Conservation (phyloP, 169 alveolate species). For the Perkinsus olseni region DNA sequence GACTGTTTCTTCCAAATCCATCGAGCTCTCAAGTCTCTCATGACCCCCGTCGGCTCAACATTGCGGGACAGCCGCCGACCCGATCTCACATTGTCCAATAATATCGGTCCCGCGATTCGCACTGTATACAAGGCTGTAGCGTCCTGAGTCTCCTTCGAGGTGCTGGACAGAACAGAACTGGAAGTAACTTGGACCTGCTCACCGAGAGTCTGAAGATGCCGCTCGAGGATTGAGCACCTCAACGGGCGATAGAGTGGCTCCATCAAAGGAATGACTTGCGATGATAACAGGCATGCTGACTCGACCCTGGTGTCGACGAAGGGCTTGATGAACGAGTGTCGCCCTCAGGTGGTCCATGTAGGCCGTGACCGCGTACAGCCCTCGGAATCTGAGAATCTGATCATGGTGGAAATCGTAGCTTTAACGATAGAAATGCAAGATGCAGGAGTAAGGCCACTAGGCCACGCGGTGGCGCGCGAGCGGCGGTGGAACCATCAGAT, state of each 20-base stretch:
- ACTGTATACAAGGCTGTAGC: neutral
- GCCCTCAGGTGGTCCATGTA: neutral
- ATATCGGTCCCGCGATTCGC: neutral
- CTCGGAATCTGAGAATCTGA: neutral
- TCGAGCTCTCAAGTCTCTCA: no score
- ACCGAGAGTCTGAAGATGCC: neutral
- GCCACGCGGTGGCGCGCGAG: no score
- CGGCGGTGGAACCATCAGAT: no score
- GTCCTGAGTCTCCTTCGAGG: neutral
- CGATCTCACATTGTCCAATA: neutral
- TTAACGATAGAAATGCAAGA: no score
- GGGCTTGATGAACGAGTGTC: neutral
- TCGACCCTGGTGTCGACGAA: neutral
- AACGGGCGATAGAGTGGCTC: neutral
- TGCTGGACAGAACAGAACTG: no score
- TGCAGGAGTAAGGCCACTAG: no score
- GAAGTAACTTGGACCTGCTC: neutral
- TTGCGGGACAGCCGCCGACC: no score
- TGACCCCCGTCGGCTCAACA: no score
- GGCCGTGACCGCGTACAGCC: neutral
- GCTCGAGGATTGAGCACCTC: neutral
- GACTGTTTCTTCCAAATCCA: no score
- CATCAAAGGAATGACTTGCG: neutral
- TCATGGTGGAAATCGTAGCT: no score
- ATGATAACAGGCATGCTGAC: neutral